These are phyloP conservation scores for Lyophyllum atratum DNA, from an alignment of 768 basidiomycete genomes.

Conservation along the genomic window DNA sequence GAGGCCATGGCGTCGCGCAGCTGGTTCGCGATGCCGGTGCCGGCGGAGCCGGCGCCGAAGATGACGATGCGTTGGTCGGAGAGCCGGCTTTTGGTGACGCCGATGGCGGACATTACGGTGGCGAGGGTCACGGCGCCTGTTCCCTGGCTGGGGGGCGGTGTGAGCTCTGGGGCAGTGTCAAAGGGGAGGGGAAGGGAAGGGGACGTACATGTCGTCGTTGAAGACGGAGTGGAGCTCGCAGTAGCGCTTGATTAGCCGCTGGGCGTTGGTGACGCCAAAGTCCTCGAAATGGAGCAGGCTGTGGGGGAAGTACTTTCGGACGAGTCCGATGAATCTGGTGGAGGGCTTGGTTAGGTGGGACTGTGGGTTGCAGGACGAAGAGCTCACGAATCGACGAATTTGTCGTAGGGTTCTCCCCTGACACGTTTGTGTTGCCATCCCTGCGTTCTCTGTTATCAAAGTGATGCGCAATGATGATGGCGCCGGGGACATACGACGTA, in stretches of 20 bases:
- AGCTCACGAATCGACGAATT: constrained; percentile 70
- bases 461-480: background rate
- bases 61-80: constrained; percentile 77
- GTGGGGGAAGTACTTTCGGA: constrained; percentile 69
- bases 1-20: constrained; percentile 75
- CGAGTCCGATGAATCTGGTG: constrained; percentile 70
- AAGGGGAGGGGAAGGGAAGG: background rate
- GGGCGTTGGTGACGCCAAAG: constrained; percentile 79
- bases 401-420: constrained; percentile 72
- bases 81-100: constrained; percentile 64
- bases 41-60: constrained; percentile 82
- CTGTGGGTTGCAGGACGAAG: background rate
- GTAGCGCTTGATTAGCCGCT: constrained; percentile 64
- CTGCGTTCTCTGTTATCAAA: constrained; percentile 31
- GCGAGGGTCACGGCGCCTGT: constrained; percentile 78
- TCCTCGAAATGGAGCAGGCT: constrained; percentile 84
- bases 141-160: constrained; percentile 52
- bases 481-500: constrained; percentile 55
- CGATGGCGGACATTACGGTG: constrained; percentile 65
- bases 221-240: constrained; percentile 66
- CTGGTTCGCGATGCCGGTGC: constrained; percentile 77
- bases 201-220: constrained; percentile 80
- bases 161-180: background rate
- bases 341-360: background rate
- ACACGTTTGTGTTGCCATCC: constrained; percentile 75